Evolutionary conservation across 805 yeast species (phyloP), one percentile per base, ranked within the genome.

Genomic region (Yamadazyma nakazawae): DNA sequence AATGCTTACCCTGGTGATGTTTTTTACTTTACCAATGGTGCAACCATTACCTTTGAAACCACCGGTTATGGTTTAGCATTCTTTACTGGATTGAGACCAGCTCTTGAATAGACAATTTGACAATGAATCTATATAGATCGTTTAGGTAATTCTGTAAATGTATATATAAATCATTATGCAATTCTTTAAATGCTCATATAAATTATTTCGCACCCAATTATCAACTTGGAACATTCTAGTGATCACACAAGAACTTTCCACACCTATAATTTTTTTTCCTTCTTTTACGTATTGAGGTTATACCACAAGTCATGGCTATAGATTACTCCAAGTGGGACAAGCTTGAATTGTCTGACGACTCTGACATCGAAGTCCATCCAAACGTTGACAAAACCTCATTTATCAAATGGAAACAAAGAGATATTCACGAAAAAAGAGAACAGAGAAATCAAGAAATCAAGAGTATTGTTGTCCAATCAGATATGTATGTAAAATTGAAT

Each of bases 271-370:
- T 5, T 28, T 28, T 11, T 28, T 28, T 28, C 9, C n/a, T 28
- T 28, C n/a, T 28, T 28, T 13, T 28, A 12, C 32, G n/a, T 12
- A 28, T 10, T 9, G 9, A 28, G 9, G 32, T 21, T 21, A 7
- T 21, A 21, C 7, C 11, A 5, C 11, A 13, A 34, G 19, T 11
- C 12, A 88, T 87, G 95, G 82, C 88, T 28, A 82, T 94, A 54
- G 99, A 94, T 64, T 94, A 94, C 68, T 89, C 97, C 10, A 94
- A 92, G 63, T 94, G 99, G 98, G 99, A 94, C 67, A 88, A 89
- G 63, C 80, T 94, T 49, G 99, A 94, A 64, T 72, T 94, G 34
- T 88, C 97, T 17, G 99, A 94, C 63, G 99, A 94, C 66, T 89
- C 97, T 8, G 99, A 94, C 59, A 74, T 94, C 41, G 99, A 94